Conservation (phyloP, 768 basidiomycete species). For the Lanmaoa pseudosensibilis region DNA sequence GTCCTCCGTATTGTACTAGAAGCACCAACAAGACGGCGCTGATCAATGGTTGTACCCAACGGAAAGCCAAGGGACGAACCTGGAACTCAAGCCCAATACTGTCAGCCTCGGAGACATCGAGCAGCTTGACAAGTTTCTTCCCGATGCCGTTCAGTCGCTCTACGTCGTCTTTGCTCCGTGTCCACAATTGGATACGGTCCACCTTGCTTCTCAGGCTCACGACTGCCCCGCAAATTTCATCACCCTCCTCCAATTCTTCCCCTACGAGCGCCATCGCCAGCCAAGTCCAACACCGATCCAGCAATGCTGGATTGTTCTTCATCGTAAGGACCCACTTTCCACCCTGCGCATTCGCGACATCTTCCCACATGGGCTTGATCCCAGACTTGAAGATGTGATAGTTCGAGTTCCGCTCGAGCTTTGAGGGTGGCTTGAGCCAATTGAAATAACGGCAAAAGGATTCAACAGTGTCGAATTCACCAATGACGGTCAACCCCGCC, state of each 20-base stretch:
- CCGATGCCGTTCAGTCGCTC: constrained; percentile 84
- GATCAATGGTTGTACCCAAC: not conserved
- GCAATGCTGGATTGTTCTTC: constrained; percentile 57
- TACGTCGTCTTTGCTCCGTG: constrained; percentile 80
- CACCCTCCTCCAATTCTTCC: constrained; percentile 69
- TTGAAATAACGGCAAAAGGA: constrained; percentile 90
- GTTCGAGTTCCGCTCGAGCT: constrained; percentile 86
- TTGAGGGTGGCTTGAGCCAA: constrained; percentile 90
- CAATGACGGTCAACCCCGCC: constrained; percentile 81
- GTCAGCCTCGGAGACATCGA: constrained; percentile 83
- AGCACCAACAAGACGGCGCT: not conserved
- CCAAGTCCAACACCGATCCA: constrained; percentile 91
- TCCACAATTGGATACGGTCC: constrained; percentile 92
- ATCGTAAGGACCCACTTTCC: constrained; percentile 97
- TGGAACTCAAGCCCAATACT: constrained; percentile 89
- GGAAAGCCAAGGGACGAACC: constrained; percentile 42
- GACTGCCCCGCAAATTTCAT: constrained; percentile 81
- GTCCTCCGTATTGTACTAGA: constrained; percentile 85
- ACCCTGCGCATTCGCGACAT: constrained; percentile 82
- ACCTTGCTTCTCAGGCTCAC: constrained; percentile 85
- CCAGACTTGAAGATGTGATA: constrained; percentile 95
- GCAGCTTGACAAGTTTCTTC: constrained; percentile 74
- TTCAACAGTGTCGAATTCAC: constrained; percentile 80
- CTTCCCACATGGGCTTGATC: constrained; percentile 99
- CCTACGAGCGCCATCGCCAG: constrained; percentile 86